phyloP scores from a whole-genome alignment of 208 protist genomes.

The Acanthamoeba healyi region DNA sequence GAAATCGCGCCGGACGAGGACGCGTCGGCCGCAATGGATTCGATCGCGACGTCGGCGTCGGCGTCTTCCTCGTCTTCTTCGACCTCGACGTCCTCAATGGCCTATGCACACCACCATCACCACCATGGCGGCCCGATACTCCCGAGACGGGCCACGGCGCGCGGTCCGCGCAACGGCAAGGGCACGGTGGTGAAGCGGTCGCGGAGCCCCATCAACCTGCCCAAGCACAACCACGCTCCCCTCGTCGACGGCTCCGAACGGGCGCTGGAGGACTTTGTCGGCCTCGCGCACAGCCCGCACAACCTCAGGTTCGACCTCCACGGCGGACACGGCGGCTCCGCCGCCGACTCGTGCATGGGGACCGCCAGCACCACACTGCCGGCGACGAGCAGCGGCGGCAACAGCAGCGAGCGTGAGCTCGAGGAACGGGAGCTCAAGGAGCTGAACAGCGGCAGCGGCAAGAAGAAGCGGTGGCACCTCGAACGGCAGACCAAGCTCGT shows the following conservation, averaged over 20 bases:
- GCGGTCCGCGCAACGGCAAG: constrained; percentile 9
- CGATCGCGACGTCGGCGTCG: background rate
- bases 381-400: background rate
- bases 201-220: constrained; percentile 14
- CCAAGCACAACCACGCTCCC: background rate
- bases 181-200: constrained; percentile 28
- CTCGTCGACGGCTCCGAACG: background rate
- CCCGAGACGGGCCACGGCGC: background rate
- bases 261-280: background rate
- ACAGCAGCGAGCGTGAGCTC: background rate
- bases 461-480: constrained; percentile 34
- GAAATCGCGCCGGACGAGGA: background rate
- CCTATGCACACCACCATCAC: background rate
- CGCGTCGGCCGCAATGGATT: background rate
- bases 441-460: constrained; percentile 16
- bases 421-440: constrained; percentile 40
- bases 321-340: background rate
- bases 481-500: constrained; percentile 9
- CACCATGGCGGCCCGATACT: background rate
- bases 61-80: background rate
- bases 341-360: too few relatives aligned
- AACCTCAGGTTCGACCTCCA: background rate
- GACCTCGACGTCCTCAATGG: background rate
- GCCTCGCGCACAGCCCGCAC: constrained; percentile 1
- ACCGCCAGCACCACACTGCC: too few relatives aligned